Evolutionary conservation across 352 stramenopile genomes (phyloP).

Genomic region (Phytophthora idaei): DNA sequence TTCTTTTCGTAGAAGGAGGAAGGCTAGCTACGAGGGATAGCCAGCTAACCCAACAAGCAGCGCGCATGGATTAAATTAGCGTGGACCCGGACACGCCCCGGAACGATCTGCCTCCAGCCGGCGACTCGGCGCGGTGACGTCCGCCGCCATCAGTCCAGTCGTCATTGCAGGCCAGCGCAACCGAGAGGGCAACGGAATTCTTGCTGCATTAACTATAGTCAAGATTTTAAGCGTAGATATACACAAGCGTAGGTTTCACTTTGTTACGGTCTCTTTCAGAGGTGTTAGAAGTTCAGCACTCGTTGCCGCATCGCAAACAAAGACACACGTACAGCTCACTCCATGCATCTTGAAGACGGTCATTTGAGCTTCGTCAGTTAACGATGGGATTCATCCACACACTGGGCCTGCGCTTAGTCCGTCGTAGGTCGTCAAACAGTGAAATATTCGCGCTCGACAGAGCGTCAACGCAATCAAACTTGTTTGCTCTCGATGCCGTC

Average conservation of each 20-base stretch:
- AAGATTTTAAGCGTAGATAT: conserved; percentile 29
- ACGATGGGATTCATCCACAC: conserved; percentile 29
- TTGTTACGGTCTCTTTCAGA: conserved; percentile 10
- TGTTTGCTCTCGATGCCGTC: conserved; percentile 10
- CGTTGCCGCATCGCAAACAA: conserved; percentile 11
- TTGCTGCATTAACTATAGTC: conserved; percentile 27
- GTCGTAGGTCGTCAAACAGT: conserved; percentile 15
- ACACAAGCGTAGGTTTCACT: conserved; percentile 12
- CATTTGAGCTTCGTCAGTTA: conserved; percentile 13
- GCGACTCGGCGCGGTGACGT: background rate
- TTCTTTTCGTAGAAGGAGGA: conserved; percentile 1
- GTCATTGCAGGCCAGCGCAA: conserved; percentile 15
- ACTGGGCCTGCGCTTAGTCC: conserved; percentile 12
- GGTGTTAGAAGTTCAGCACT: conserved; percentile 13
- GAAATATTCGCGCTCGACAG: background rate
- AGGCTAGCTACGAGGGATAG: conserved; percentile 6
- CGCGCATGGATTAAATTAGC: conserved; percentile 9
- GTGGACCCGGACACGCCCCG: conserved; percentile 1
- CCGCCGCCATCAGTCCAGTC: conserved; percentile 6
- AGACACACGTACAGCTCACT: background rate
- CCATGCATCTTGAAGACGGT: background rate
- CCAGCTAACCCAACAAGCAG: background rate
- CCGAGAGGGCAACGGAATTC: background rate
- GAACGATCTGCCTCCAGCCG: conserved; percentile 23
- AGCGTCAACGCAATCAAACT: conserved; percentile 10